These are phyloP conservation scores for Scheffersomyces quercinus DNA, from an alignment of 1,139 yeast genomes.

Conservation along the genomic window DNA sequence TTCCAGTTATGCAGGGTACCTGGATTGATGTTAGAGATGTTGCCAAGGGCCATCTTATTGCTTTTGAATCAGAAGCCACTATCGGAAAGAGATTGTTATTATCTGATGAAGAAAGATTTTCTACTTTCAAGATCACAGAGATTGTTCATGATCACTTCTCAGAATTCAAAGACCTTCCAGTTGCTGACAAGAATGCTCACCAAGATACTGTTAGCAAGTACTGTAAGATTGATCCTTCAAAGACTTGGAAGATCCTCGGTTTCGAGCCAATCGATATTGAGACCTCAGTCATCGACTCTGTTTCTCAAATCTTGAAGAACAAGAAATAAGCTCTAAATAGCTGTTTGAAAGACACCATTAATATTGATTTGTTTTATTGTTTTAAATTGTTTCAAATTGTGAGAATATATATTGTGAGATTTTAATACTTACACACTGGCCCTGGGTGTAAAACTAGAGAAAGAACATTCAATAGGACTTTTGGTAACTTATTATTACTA, in stretches of 20 bases:
- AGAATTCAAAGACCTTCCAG: constrained; percentile 16
- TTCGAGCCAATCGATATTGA: constrained; percentile 15
- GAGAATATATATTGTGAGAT: too few species aligned
- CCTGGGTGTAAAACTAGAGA: too few species aligned
- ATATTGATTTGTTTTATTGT: too few species aligned
- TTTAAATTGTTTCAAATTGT: too few species aligned
- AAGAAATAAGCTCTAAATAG: background rate
- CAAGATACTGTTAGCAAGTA: constrained; percentile 13
- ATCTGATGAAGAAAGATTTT: constrained; percentile 30
- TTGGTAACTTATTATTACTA: too few species aligned
- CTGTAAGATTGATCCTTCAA: constrained; percentile 13
- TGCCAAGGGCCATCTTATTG: constrained; percentile 39
- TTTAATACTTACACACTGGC: too few species aligned
- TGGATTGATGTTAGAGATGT: constrained; percentile 45
- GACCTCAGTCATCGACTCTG: constrained; percentile 16
- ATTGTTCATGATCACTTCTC: constrained; percentile 20
- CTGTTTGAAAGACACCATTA: too few species aligned
- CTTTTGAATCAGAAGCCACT: constrained; percentile 30
- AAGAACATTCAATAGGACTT: too few species aligned
- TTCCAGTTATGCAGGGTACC: constrained; percentile 15
- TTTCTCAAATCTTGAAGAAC: constrained; percentile 23
- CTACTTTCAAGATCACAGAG: constrained; percentile 38
- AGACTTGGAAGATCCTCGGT: constrained; percentile 18
- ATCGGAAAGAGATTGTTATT: constrained; percentile 42
- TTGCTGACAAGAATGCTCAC: constrained; percentile 18